These are phyloP conservation scores for Xerocomellus amylosporus DNA, from an alignment of 768 basidiomycete genomes.

Conservation along the genomic window DNA sequence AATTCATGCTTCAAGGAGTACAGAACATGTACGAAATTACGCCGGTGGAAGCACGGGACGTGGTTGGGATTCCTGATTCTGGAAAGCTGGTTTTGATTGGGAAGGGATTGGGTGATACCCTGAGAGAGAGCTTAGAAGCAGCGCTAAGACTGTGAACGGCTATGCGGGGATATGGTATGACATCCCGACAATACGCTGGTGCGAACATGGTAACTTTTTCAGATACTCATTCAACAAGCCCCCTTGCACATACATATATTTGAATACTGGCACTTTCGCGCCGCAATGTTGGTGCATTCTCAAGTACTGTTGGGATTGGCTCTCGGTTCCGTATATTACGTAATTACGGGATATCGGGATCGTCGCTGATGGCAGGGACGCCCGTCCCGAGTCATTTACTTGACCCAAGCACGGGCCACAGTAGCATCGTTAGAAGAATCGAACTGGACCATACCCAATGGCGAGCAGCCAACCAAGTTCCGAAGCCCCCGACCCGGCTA, in stretches of 20 bases:
- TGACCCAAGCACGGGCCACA: neutral
- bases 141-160: slow-evolving; percentile 7
- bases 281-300: no score
- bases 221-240: neutral
- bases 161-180: neutral
- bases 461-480: slow-evolving; percentile 13
- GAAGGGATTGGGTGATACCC: slow-evolving; percentile 61
- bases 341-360: neutral
- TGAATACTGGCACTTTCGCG: no score
- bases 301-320: no score
- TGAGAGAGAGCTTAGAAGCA: slow-evolving; percentile 52
- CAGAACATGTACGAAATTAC: slow-evolving; percentile 83
- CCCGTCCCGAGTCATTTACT: neutral
- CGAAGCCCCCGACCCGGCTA: slow-evolving; percentile 34
- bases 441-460: slow-evolving; percentile 17
- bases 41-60: slow-evolving; percentile 38
- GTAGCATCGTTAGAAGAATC: neutral
- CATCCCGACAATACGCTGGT: neutral
- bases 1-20: slow-evolving; percentile 87
- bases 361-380: neutral
- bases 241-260: no score
- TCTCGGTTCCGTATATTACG: neutral
- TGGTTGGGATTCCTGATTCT: slow-evolving; percentile 50
- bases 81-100: slow-evolving; percentile 91
- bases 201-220: neutral